These are phyloP conservation scores for Ehretia macrophylla DNA, from an alignment of 257 asterid species.

Conservation along the genomic window DNA sequence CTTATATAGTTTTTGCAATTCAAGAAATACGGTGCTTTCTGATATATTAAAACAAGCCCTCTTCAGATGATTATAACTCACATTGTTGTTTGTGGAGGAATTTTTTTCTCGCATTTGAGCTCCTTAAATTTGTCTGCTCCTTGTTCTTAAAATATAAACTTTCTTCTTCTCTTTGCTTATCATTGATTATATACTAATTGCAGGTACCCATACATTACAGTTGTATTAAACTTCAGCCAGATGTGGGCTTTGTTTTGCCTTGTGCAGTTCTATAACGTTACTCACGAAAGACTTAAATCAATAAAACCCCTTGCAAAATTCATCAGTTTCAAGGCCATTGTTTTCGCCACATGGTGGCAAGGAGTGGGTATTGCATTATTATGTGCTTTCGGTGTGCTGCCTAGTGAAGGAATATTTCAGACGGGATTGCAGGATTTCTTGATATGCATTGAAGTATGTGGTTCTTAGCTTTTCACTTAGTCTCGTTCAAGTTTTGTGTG, in stretches of 20 bases:
- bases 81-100: too few species aligned
- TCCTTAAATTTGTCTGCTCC: too few species aligned
- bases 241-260: conserved; percentile 97
- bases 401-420: conserved; percentile 57
- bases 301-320: conserved; percentile 96
- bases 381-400: conserved; percentile 52
- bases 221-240: conserved; percentile 83
- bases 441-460: conserved; percentile 76
- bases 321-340: conserved; percentile 94
- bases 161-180: conserved; percentile 3
- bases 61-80: too few species aligned
- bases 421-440: conserved; percentile 80
- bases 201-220: conserved; percentile 87
- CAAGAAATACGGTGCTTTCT: too few species aligned
- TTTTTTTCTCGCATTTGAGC: too few species aligned
- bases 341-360: conserved; percentile 99
- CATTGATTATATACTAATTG: conserved; percentile 10
- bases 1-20: too few species aligned
- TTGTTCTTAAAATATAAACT: neutral
- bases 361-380: conserved; percentile 85
- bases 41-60: too few species aligned
- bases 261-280: conserved; percentile 80
- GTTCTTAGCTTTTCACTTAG: neutral
- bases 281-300: conserved; percentile 57
- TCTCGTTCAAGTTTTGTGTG: neutral